These are phyloP conservation scores for Symbiodinium natans DNA, from an alignment of 73 alveolate genomes.

Conservation along the genomic window DNA sequence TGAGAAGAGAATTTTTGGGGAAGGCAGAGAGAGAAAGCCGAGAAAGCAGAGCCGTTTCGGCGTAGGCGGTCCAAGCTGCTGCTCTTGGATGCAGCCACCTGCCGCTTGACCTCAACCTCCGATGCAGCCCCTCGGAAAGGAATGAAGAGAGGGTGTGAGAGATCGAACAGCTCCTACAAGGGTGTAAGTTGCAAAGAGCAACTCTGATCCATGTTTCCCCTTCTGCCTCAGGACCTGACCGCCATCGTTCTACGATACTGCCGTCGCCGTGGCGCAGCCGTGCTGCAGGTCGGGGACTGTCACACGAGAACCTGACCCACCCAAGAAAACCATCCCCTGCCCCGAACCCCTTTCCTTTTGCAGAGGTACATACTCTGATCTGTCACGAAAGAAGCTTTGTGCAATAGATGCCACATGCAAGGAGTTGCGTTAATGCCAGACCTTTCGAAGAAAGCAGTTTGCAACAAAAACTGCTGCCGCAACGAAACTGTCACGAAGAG, in stretches of 20 bases:
- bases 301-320: not conserved
- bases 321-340: not conserved
- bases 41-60: not conserved
- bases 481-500: too few species aligned
- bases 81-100: conserved; percentile 63
- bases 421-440: too few species aligned
- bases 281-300: conserved; percentile 57
- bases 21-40: not conserved
- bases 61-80: conserved; percentile 53
- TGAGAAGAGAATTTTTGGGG: too few species aligned
- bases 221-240: conserved; percentile 19
- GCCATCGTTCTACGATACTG: conserved; percentile 53
- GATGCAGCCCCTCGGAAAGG: not conserved
- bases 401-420: too few species aligned
- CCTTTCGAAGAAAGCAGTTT: too few species aligned
- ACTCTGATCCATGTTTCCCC: not conserved
- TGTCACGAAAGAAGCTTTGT: too few species aligned
- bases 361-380: too few species aligned
- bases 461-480: too few species aligned
- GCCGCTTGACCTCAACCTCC: conserved; percentile 32
- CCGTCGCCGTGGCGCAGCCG: conserved; percentile 66
- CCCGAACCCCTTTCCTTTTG: too few species aligned
- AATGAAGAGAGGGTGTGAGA: not conserved
- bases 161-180: not conserved
- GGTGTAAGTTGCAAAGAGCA: too few species aligned